Evolutionary conservation across 345 rosid genomes (phyloP).

Genomic region (Cardamine occulta): DNA sequence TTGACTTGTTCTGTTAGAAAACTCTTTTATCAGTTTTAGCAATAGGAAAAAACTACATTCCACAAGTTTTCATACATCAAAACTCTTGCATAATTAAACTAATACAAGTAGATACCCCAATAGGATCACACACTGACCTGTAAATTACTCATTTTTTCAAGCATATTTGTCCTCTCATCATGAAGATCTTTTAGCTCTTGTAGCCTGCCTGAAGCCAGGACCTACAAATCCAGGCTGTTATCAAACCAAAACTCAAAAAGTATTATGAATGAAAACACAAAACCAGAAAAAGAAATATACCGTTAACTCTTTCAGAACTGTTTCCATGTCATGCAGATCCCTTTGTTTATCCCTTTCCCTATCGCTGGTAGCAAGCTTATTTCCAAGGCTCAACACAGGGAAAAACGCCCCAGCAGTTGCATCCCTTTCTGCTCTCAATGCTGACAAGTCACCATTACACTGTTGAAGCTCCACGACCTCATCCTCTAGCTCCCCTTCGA

Average conservation of each 20-base stretch:
- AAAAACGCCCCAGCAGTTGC: slow-evolving; percentile 74
- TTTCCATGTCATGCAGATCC: slow-evolving; percentile 79
- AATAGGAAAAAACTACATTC: slow-evolving; percentile 32
- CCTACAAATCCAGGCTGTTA: slow-evolving; percentile 54
- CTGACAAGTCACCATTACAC: slow-evolving; percentile 64
- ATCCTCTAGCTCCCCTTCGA: slow-evolving; percentile 75
- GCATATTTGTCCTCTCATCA: slow-evolving; percentile 72
- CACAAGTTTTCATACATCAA: slow-evolving; percentile 28
- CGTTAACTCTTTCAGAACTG: slow-evolving; percentile 62
- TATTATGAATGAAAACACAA: slow-evolving; percentile 31
- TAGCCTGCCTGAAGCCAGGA: slow-evolving; percentile 66
- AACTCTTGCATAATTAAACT: slow-evolving; percentile 13
- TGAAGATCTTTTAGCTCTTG: slow-evolving; percentile 73
- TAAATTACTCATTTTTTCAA: slow-evolving; percentile 59
- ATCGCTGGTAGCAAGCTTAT: slow-evolving; percentile 64
- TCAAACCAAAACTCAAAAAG: slow-evolving; percentile 27
- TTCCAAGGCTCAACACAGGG: slow-evolving; percentile 71
- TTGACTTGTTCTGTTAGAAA: slow-evolving; percentile 66
- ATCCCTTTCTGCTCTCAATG: slow-evolving; percentile 84
- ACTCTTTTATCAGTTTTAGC: slow-evolving; percentile 24
- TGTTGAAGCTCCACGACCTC: slow-evolving; percentile 66
- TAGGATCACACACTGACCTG: slow-evolving; percentile 57
- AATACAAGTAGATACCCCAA: slow-evolving; percentile 7
- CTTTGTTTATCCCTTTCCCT: slow-evolving; percentile 70
- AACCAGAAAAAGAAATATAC: slow-evolving; percentile 49